Base-by-base conservation (phyloP, 2,329 filamentous ascomycete species). In the Epichloe sylvatica region DNA sequence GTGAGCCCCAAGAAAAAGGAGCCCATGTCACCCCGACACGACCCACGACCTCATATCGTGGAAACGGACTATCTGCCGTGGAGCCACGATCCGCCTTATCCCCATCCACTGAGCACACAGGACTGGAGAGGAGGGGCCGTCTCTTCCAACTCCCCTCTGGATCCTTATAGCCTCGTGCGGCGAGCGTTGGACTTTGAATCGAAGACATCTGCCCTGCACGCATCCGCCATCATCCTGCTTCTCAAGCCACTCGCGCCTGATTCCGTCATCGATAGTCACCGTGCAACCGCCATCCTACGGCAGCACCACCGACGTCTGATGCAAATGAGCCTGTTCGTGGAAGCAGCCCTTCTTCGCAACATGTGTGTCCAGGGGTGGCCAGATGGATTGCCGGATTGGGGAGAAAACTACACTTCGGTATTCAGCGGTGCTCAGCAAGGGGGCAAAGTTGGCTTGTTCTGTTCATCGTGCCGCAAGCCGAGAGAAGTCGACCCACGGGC, bases 231-330 rank as follows among this genome's bases (percentile, higher is more conserved):
- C 55, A 61, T 83, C 5, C 70, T 83, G 3, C 69, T 83, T 0
- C 67, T 83, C 0, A 71, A 72, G 38, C 78, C 78, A 0, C 69
- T 83, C 0, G 65, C 83, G 1, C 75, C 78, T 0, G 65, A 72
- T 0, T 65, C 67, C 8, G 65, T 79, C 17, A 76, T 83, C 36
- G 77, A 81, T 55, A 57, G 65, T 11, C 65, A 76, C 52, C 77
- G 78, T 54, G 77, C 78, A 2, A 64, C 67, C 4, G 75, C 75
- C 12, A 73, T 83, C 25, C 62, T 83, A 1, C 70, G 74, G 8
- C 77, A 81, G 52, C 77, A 82, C 47, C 78, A 83, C 56, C 64
- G 68, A 5, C 76, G 80, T 0, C 72, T 83, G 1, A 77, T 75
- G 68, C 67, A 67, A 47, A 77, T 82, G 72, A 67, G 70, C 23